These are phyloP conservation scores for Petasospora fabianii DNA, from an alignment of 1,139 yeast species.

Conservation along the genomic window DNA sequence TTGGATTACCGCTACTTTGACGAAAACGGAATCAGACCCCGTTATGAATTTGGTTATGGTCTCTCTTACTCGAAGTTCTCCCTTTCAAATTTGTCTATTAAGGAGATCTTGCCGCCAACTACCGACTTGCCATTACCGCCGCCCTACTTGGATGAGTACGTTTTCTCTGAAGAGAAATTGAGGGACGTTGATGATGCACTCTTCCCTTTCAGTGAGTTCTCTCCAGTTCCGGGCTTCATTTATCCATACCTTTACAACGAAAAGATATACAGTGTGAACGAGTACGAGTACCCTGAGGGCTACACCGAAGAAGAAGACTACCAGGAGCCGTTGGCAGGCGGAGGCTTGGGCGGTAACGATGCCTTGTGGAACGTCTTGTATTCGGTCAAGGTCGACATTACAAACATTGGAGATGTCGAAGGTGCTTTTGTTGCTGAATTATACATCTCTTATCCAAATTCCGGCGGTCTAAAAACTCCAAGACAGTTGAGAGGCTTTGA, in stretches of 20 bases:
- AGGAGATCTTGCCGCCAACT: slow-evolving; percentile 42
- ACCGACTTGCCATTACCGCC: slow-evolving; percentile 49
- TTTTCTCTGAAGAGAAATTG: slow-evolving; percentile 40
- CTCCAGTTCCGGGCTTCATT: slow-evolving; percentile 49
- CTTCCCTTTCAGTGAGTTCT: slow-evolving; percentile 52
- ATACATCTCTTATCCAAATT: slow-evolving; percentile 52
- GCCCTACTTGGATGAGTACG: slow-evolving; percentile 41
- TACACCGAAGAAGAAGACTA: slow-evolving; percentile 40
- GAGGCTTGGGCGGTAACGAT: slow-evolving; percentile 54
- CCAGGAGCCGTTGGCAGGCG: slow-evolving; percentile 42
- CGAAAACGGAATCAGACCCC: slow-evolving; percentile 50
- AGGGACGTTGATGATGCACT: slow-evolving; percentile 54
- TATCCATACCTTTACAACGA: slow-evolving; percentile 50
- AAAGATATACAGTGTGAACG: slow-evolving; percentile 38
- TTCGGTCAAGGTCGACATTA: slow-evolving; percentile 44
- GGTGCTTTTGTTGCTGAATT: slow-evolving; percentile 58
- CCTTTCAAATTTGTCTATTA: slow-evolving; percentile 38
- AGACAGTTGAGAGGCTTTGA: slow-evolving; percentile 57
- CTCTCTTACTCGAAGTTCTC: slow-evolving; percentile 51
- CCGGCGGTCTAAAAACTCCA: slow-evolving; percentile 38
- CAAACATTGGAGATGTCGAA: slow-evolving; percentile 46
- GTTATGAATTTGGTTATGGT: slow-evolving; percentile 63
- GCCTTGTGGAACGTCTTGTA: slow-evolving; percentile 44
- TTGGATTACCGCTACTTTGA: slow-evolving; percentile 58
- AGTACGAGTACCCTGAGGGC: slow-evolving; percentile 52